Conservation (phyloP, 2,329 filamentous ascomycete species). For the Bipolaris cookei region DNA sequence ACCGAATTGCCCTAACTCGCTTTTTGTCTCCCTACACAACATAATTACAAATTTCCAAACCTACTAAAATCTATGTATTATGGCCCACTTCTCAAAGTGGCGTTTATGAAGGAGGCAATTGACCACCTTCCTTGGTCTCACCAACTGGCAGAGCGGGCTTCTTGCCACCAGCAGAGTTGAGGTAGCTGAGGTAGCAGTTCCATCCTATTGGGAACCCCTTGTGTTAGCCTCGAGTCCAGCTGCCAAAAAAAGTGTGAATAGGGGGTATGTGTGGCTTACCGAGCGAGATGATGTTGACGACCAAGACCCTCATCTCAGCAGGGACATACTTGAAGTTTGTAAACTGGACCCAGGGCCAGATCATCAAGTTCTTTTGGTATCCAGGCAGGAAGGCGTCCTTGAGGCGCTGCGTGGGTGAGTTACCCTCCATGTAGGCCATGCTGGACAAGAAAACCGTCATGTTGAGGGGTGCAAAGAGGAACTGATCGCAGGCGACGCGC, state of each 20-base stretch:
- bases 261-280: constrained; percentile 49
- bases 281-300: constrained; percentile 82
- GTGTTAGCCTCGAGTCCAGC: neutral
- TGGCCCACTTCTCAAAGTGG: no score
- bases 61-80: no score
- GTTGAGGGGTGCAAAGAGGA: constrained; percentile 82
- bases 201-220: constrained; percentile 35
- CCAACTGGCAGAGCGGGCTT: constrained; percentile 18
- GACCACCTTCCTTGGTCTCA: constrained; percentile 31
- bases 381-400: constrained; percentile 72
- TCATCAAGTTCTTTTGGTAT: constrained; percentile 81
- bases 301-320: constrained; percentile 79
- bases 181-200: constrained; percentile 52
- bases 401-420: constrained; percentile 70
- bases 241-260: no score
- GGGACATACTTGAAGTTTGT: constrained; percentile 89
- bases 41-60: neutral
- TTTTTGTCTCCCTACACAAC: neutral
- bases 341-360: constrained; percentile 86
- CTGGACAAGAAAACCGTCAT: constrained; percentile 78
- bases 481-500: constrained; percentile 79
- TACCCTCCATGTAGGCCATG: constrained; percentile 83
- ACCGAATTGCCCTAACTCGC: neutral
- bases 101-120: constrained; percentile 35
- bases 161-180: constrained; percentile 44